Conservation (phyloP, 2,329 filamentous ascomycete genomes). For the Exophiala spinifera region DNA sequence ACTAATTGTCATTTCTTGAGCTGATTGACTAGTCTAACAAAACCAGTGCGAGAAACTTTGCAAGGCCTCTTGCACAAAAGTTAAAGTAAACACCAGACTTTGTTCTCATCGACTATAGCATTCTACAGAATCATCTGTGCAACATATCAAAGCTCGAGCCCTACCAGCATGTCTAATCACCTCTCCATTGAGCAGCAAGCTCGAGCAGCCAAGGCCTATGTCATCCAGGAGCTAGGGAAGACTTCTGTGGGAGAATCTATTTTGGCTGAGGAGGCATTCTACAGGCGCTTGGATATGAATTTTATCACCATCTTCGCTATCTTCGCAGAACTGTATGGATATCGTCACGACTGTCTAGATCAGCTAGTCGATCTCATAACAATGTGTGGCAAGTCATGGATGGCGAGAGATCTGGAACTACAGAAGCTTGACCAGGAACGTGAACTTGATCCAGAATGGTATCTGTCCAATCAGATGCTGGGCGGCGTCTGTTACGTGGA, state of each 20-base stretch:
- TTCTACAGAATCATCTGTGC: too few relatives aligned
- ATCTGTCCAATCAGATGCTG: slow-evolving; percentile 28
- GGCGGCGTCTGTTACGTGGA: slow-evolving; percentile 29
- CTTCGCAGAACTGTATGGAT: slow-evolving; percentile 28
- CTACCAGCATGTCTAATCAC: not conserved
- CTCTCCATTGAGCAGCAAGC: slow-evolving; percentile 27
- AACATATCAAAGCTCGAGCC: too few relatives aligned
- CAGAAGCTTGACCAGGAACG: slow-evolving; percentile 21
- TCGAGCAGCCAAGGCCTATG: slow-evolving; percentile 27
- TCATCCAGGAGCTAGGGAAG: slow-evolving; percentile 25
- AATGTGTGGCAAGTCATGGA: slow-evolving; percentile 27
- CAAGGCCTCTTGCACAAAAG: too few relatives aligned
- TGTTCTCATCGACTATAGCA: too few relatives aligned
- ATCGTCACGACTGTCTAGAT: slow-evolving; percentile 26
- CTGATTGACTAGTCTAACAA: too few relatives aligned
- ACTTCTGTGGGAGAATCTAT: slow-evolving; percentile 18
- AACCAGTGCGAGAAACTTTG: too few relatives aligned
- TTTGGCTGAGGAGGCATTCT: slow-evolving; percentile 24
- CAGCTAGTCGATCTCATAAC: slow-evolving; percentile 27
- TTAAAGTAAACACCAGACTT: too few relatives aligned
- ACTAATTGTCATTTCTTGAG: too few relatives aligned
- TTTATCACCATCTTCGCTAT: slow-evolving; percentile 29
- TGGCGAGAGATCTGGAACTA: slow-evolving; percentile 19
- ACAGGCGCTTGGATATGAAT: slow-evolving; percentile 22
- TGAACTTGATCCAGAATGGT: slow-evolving; percentile 27